phyloP scores from a whole-genome alignment of 78 protist genomes.

The Diacronema lutheri region DNA sequence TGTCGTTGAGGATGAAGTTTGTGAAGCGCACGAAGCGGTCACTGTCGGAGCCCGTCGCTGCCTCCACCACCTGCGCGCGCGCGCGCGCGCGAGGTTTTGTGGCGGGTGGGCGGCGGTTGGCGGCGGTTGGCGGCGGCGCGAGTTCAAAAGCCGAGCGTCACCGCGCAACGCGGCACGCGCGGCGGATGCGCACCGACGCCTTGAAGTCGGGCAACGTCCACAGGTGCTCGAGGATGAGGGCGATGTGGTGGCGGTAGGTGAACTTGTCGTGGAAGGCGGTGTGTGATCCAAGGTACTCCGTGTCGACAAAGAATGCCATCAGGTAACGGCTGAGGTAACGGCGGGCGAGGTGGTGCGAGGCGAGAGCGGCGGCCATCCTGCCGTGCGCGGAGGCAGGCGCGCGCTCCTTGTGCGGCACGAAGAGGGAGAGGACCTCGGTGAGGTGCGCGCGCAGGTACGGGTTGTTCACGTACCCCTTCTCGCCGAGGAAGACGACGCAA shows the following conservation, averaged over 20 bases:
- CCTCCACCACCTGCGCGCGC: not conserved
- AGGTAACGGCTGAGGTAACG: slow-evolving; percentile 20
- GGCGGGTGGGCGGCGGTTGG: no score
- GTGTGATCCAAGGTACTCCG: slow-evolving; percentile 5
- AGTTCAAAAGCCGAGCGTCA: no score
- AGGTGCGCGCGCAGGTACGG: slow-evolving; percentile 54
- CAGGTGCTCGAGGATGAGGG: slow-evolving; percentile 24
- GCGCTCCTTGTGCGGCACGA: not conserved
- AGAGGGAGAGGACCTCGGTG: not conserved
- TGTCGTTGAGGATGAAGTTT: slow-evolving; percentile 40
- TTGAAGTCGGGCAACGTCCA: not conserved
- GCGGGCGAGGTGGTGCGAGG: slow-evolving; percentile 19
- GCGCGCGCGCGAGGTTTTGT: no score
- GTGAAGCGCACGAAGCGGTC: slow-evolving; percentile 42
- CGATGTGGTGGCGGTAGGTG: slow-evolving; percentile 32
- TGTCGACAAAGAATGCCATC: slow-evolving; percentile 48
- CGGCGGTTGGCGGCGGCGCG: no score
- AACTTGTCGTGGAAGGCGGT: slow-evolving; percentile 48
- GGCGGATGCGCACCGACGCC: no score
- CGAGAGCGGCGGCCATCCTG: not conserved
- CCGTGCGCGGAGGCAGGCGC: not conserved
- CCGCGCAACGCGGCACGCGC: no score
- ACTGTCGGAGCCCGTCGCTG: not conserved
- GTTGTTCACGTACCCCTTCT: slow-evolving; percentile 15
- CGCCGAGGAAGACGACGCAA: slow-evolving; percentile 3